Conservation (phyloP, 331 rosid genomes). For the Acacia concinna region DNA sequence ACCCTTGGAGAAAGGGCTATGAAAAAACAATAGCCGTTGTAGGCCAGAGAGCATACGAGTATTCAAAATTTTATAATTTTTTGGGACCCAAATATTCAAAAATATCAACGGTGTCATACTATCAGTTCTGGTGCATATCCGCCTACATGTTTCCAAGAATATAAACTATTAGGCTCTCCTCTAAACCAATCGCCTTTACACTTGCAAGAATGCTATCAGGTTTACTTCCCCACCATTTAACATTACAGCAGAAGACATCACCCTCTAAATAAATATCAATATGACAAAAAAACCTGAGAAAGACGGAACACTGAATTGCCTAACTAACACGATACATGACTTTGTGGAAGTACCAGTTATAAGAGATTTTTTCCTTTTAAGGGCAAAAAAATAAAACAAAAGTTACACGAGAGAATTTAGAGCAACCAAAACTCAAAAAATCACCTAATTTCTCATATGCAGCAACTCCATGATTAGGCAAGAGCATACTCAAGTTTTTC, state of each 20-base stretch:
- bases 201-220: conserved; percentile 36
- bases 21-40: neutral
- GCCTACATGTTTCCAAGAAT: conserved; percentile 10
- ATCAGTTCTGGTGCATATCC: conserved; percentile 17
- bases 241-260: conserved; percentile 40
- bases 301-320: conserved; percentile 30
- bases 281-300: conserved; percentile 30
- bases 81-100: conserved; percentile 24
- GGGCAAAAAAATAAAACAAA: neutral
- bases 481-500: conserved; percentile 58
- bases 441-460: conserved; percentile 31
- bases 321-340: conserved; percentile 54
- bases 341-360: conserved; percentile 34
- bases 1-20: neutral
- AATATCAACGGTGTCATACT: conserved; percentile 10
- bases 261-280: conserved; percentile 38
- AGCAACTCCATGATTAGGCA: conserved; percentile 29
- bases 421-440: conserved; percentile 42
- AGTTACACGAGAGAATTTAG: conserved; percentile 42
- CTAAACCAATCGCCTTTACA: conserved; percentile 40
- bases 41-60: neutral
- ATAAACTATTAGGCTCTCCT: conserved; percentile 29
- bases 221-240: conserved; percentile 22
- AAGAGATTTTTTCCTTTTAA: conserved; percentile 18
- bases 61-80: neutral